Evolutionary conservation across 257 asterid species (phyloP).

Genomic region (Galeopsis tetrahit): DNA sequence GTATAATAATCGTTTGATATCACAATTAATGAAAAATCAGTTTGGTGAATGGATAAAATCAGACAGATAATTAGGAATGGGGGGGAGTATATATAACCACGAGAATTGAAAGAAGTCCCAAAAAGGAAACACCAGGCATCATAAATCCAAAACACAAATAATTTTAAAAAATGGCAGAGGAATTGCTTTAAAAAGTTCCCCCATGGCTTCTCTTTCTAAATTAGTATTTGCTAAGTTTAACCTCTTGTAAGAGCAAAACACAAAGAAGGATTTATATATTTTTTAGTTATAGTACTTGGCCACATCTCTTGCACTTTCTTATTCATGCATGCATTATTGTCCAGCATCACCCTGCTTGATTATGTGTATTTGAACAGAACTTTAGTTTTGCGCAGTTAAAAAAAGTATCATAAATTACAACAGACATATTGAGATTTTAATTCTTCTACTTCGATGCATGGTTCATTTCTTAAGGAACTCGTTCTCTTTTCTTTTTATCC

Average conservation of each 20-base stretch:
- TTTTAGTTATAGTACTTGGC: not conserved
- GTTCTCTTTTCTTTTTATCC: not conserved
- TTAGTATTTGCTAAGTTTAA: slow-evolving; percentile 6
- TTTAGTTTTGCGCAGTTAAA: slow-evolving; percentile 14
- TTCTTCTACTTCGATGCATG: slow-evolving; percentile 4
- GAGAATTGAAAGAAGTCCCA: slow-evolving; percentile 25
- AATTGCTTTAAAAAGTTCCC: slow-evolving; percentile 9
- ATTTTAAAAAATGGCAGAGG: slow-evolving; percentile 4
- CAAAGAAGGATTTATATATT: not conserved
- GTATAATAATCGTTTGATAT: too few species aligned
- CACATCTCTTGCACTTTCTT: slow-evolving; percentile 17
- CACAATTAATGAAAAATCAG: too few species aligned
- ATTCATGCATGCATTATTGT: slow-evolving; percentile 14
- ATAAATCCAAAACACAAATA: slow-evolving; percentile 24
- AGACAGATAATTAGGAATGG: too few species aligned
- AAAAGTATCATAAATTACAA: not conserved
- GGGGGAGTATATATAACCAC: slow-evolving; percentile 2
- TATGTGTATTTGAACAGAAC: slow-evolving; percentile 7
- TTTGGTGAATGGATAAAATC: too few species aligned
- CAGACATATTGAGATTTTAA: not conserved
- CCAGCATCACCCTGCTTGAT: slow-evolving; percentile 24
- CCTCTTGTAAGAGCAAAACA: slow-evolving; percentile 19
- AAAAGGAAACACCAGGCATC: slow-evolving; percentile 22
- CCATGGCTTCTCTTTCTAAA: not conserved
- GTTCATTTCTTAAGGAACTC: slow-evolving; percentile 1